Evolutionary conservation across 345 rosid genomes (phyloP).

Genomic region (Nephelium lappaceum): DNA sequence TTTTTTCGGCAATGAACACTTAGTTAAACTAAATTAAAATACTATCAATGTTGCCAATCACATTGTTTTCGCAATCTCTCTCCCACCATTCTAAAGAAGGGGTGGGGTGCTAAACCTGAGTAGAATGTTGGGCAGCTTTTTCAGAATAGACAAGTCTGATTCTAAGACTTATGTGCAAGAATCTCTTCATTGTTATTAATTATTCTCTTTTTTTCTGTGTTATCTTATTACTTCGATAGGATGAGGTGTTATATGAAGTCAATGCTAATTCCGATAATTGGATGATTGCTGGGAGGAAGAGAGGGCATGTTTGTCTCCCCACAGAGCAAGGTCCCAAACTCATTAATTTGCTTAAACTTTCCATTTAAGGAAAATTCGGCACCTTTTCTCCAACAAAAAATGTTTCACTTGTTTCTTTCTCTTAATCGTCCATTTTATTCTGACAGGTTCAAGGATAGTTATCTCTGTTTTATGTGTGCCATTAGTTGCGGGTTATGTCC

Average conservation of each 20-base stretch:
- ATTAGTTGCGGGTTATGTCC: conserved; percentile 82
- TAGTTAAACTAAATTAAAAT: neutral
- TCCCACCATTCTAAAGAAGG: neutral
- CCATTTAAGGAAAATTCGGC: neutral
- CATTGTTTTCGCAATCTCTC: neutral
- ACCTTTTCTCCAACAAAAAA: neutral
- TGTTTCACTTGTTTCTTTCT: neutral
- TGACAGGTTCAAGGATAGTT: conserved; percentile 73
- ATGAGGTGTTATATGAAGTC: conserved; percentile 83
- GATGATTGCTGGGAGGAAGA: conserved; percentile 99
- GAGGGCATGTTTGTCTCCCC: conserved; percentile 78
- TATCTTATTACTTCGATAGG: conserved; percentile 40
- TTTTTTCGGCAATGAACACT: neutral
- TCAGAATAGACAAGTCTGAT: neutral
- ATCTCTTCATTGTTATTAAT: neutral
- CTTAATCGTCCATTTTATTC: neutral
- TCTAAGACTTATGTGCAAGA: neutral
- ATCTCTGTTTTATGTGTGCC: conserved; percentile 84
- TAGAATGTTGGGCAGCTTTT: neutral
- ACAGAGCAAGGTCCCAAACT: conserved; percentile 60
- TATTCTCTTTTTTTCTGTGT: conserved; percentile 10
- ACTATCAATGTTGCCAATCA: neutral
- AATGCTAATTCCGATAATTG: conserved; percentile 73
- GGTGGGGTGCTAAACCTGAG: neutral
- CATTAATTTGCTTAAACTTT: conserved; percentile 11